These are phyloP conservation scores for Cichorium intybus DNA, from an alignment of 140 eudicot species.

Conservation along the genomic window DNA sequence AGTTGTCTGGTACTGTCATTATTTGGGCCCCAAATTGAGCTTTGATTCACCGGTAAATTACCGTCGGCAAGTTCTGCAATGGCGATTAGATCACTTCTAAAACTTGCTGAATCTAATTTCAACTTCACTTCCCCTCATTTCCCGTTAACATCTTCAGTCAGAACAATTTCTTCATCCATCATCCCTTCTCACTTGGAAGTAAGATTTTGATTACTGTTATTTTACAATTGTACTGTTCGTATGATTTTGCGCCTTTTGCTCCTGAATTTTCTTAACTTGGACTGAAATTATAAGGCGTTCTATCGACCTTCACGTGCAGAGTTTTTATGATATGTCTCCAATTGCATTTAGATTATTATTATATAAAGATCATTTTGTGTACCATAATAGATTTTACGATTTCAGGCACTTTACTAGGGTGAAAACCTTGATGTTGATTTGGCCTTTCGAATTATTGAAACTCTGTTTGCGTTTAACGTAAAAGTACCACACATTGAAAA, in stretches of 20 bases:
- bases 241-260: not conserved
- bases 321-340: not conserved
- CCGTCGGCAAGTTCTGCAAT: constrained; percentile 5
- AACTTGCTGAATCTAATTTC: constrained; percentile 10
- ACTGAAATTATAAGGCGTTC: not conserved
- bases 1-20: not conserved
- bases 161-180: constrained; percentile 25
- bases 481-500: not conserved
- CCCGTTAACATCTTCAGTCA: not conserved
- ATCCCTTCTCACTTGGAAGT: constrained; percentile 32
- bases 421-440: not conserved
- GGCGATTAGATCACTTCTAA: constrained; percentile 22
- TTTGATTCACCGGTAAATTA: not conserved
- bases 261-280: not conserved
- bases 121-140: not conserved
- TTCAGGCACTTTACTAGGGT: not conserved
- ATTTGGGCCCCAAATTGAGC: not conserved
- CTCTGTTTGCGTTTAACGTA: not conserved
- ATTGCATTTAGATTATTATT: not conserved
- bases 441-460: not conserved
- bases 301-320: not conserved
- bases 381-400: not conserved
- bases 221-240: not conserved
- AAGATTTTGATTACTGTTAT: constrained; percentile 7
- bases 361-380: too few relatives aligned